Evolutionary conservation across 768 basidiomycete species (phyloP).

Genomic region (Epithele typhae): DNA sequence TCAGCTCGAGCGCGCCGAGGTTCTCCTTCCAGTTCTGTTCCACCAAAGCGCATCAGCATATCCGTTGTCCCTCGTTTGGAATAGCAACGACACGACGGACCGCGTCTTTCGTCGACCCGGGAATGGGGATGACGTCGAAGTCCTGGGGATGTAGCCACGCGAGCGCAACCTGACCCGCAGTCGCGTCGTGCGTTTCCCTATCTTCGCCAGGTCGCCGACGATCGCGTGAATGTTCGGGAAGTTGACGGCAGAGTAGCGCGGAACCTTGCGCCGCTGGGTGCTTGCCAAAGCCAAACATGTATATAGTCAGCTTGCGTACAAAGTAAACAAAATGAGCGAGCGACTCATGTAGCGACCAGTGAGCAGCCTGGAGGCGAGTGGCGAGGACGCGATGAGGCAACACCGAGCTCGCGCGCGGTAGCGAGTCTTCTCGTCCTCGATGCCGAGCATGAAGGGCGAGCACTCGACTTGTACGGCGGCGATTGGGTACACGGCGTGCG

Average conservation of each 20-base stretch:
- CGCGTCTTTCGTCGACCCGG: slow-evolving; percentile 1
- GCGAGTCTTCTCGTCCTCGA: slow-evolving; percentile 38
- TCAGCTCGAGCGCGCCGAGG: slow-evolving; percentile 16
- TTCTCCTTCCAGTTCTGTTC: slow-evolving; percentile 22
- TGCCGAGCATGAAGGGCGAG: slow-evolving; percentile 40
- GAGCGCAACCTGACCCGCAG: slow-evolving; percentile 31
- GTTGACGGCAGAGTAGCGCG: slow-evolving; percentile 33
- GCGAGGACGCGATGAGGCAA: slow-evolving; percentile 42
- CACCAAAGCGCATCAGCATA: too few relatives aligned
- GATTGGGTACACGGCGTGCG: slow-evolving; percentile 40
- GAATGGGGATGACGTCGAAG: slow-evolving; percentile 13
- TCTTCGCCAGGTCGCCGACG: slow-evolving; percentile 26
- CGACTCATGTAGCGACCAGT: not conserved
- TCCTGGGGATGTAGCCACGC: slow-evolving; percentile 29
- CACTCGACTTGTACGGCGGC: slow-evolving; percentile 43
- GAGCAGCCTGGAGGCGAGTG: slow-evolving; percentile 11
- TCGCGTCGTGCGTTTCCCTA: slow-evolving; percentile 31
- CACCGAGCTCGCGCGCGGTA: slow-evolving; percentile 39
- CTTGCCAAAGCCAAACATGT: not conserved
- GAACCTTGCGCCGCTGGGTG: slow-evolving; percentile 24
- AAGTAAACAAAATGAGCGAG: too few relatives aligned
- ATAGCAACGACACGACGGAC: not conserved
- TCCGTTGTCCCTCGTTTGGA: too few relatives aligned
- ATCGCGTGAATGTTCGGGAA: slow-evolving; percentile 40
- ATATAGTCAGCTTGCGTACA: too few relatives aligned